Evolutionary conservation across 352 stramenopile species (phyloP).

Genomic region (Phytophthora crassamura): DNA sequence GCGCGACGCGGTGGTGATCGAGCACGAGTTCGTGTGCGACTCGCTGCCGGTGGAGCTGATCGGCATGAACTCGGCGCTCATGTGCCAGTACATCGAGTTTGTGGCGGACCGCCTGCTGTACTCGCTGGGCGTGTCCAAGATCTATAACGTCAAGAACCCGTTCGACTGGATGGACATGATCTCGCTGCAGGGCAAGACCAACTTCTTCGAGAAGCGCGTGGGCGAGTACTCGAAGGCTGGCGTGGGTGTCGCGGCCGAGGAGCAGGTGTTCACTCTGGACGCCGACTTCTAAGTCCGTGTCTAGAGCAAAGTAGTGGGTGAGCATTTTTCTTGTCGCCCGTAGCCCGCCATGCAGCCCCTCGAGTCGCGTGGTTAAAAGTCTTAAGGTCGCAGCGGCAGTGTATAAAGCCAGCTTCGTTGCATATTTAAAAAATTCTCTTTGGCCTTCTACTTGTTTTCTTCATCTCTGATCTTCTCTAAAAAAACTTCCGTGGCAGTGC

Average conservation of each 20-base stretch:
- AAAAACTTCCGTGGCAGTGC: too few species aligned
- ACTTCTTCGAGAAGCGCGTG: conserved; percentile 99
- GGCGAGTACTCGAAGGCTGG: conserved; percentile 99
- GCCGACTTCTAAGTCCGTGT: conserved; percentile 90
- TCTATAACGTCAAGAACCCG: conserved; percentile 95
- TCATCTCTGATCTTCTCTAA: too few species aligned
- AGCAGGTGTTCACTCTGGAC: conserved; percentile 94
- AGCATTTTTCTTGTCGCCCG: conserved; percentile 4
- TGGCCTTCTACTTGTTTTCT: neutral
- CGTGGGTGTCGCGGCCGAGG: conserved; percentile 90
- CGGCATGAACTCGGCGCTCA: conserved; percentile 98
- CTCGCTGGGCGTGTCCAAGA: conserved; percentile 92
- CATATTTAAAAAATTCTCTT: conserved; percentile 48
- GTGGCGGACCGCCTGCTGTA: conserved; percentile 96
- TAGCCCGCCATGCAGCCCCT: conserved; percentile 28
- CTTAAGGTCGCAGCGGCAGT: conserved; percentile 35
- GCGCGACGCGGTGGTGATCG: conserved; percentile 95
- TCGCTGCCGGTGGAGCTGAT: conserved; percentile 99
- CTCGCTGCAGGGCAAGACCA: conserved; percentile 98
- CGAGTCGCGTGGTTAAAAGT: conserved; percentile 27
- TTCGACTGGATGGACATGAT: conserved; percentile 99
- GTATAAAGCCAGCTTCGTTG: conserved; percentile 40
- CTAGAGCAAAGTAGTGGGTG: neutral
- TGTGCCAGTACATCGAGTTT: conserved; percentile 99
- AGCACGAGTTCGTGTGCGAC: conserved; percentile 98